phyloP scores from a whole-genome alignment of 192 early-diverging fungal genomes.

The Entomortierella chlamydospora region DNA sequence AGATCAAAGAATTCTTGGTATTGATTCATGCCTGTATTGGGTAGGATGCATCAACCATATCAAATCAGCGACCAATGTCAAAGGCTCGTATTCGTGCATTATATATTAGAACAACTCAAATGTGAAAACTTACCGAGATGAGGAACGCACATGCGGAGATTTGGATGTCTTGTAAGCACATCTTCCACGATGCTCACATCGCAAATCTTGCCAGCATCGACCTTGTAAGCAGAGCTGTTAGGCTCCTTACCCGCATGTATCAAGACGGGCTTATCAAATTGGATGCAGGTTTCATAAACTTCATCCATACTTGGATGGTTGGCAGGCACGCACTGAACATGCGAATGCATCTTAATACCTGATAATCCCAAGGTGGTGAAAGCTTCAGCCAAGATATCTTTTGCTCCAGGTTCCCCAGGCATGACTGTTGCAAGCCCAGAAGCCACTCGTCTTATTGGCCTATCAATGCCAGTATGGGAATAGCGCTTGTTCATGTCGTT shows the following conservation, averaged over 20 bases:
- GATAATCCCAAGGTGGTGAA: conserved; percentile 36
- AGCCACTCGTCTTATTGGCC: conserved; percentile 22
- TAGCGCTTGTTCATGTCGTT: conserved; percentile 49
- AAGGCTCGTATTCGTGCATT: too few relatives aligned
- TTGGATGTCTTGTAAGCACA: conserved; percentile 40
- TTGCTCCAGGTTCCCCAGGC: conserved; percentile 52
- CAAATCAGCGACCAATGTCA: neutral
- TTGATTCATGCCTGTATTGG: conserved; percentile 45
- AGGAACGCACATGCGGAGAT: conserved; percentile 46
- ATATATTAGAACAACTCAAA: neutral
- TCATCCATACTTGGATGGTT: conserved; percentile 56
- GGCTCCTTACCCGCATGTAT: conserved; percentile 55
- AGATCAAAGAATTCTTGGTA: conserved; percentile 54
- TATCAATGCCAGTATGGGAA: neutral
- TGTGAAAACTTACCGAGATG: conserved; percentile 39
- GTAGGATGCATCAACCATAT: neutral
- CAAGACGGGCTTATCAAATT: conserved; percentile 38
- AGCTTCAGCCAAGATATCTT: conserved; percentile 46
- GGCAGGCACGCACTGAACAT: conserved; percentile 50
- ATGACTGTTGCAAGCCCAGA: conserved; percentile 56
- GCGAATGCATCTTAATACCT: conserved; percentile 59
- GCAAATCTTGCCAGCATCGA: conserved; percentile 54
- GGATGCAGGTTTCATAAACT: conserved; percentile 46
- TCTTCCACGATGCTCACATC: conserved; percentile 49
- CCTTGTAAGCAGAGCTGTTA: conserved; percentile 50